Base-by-base conservation (phyloP, 345 rosid species). In the Gynandropsis gynandra region DNA sequence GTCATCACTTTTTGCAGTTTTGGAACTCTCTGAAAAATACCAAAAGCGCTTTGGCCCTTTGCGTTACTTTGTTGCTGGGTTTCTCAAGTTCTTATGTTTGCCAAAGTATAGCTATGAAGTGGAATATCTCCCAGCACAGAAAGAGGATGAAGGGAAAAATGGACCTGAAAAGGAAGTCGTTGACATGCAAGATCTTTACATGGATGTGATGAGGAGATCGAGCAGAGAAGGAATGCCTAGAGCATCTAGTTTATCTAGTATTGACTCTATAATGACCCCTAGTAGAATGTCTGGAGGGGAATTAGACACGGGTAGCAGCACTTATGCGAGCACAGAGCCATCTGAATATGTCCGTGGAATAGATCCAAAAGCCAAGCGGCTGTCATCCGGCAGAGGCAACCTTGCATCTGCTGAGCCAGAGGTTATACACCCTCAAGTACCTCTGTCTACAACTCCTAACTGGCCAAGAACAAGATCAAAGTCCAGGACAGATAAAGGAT, bases 381-480 rank as follows among this genome's bases (percentile, higher is more conserved):
- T 87, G 50, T 92, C 98, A 40, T 78, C 76, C 14, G 86, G 95
- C 46, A 78, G 93, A 72, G 82, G 64, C 74, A 87, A 81, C 61
- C 56, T 78, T 15, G 59, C 70, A 16, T 39, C 95, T 5, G 95
- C 96, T 7, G 95, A 83, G 70, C 71, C 97, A 35, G 98, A 87
- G 69, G 97, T 92, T 62, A 79, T 92, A 67, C 95, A 79, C 65
- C 86, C 96, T 36, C 97, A 75, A 62, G 38, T 73, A 54, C 97
- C 88, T 10, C 72, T 80, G 55, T 82, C 95, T 39, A 75, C 83
- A 4, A 82, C 98, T 36, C 89, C 96, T 38, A 92, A 76, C 58
- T 87, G 97, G 97, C 97, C 95, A 34, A 75, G 98, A 70, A 92
- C 98, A 21, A 81, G 98, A 68, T 85, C 97, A 52, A 92, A 85